These are phyloP conservation scores for Rubroboletus pulcherrimus DNA, from an alignment of 768 basidiomycete species.

Conservation along the genomic window DNA sequence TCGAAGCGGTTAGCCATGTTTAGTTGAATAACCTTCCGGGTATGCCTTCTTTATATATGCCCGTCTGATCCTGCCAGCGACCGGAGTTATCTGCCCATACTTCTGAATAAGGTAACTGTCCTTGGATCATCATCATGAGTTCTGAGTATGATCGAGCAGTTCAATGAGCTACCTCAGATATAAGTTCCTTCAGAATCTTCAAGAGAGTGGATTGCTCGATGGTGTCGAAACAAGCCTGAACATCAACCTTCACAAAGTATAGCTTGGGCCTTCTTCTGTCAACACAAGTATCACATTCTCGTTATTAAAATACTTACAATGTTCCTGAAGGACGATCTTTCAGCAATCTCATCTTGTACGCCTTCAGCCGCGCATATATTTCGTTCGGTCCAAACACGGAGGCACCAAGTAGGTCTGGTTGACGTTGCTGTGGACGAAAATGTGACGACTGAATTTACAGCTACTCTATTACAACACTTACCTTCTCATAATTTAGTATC, in stretches of 20 bases:
- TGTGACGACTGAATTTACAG: background rate
- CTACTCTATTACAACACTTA: slow-evolving; percentile 21
- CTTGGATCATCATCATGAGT: slow-evolving; percentile 33
- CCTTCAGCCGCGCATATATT: slow-evolving; percentile 69
- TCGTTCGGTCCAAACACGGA: slow-evolving; percentile 84
- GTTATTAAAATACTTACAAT: slow-evolving; percentile 43
- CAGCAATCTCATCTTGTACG: slow-evolving; percentile 56
- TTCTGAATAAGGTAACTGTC: slow-evolving; percentile 69
- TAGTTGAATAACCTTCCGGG: slow-evolving; percentile 51
- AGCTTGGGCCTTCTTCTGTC: slow-evolving; percentile 62
- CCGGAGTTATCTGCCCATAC: slow-evolving; percentile 62
- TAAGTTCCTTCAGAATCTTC: slow-evolving; percentile 64
- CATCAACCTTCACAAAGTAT: slow-evolving; percentile 96
- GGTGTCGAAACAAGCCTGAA: slow-evolving; percentile 94
- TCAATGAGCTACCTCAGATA: slow-evolving; percentile 58
- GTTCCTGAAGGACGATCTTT: slow-evolving; percentile 36
- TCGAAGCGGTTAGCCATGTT: background rate
- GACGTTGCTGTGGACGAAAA: slow-evolving; percentile 46
- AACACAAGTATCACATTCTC: background rate
- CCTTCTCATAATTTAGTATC: slow-evolving; percentile 87
- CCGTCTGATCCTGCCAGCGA: slow-evolving; percentile 54
- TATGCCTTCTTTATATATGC: slow-evolving; percentile 57
- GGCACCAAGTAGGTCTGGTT: slow-evolving; percentile 65
- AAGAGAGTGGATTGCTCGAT: slow-evolving; percentile 87
- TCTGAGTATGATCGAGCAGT: background rate